Percentiles rank a stretch among this genome's conserved stretches.
phyloP scores from a whole-genome alignment of 352 stramenopile species.

The Pilasporangium apinafurcum region DNA sequence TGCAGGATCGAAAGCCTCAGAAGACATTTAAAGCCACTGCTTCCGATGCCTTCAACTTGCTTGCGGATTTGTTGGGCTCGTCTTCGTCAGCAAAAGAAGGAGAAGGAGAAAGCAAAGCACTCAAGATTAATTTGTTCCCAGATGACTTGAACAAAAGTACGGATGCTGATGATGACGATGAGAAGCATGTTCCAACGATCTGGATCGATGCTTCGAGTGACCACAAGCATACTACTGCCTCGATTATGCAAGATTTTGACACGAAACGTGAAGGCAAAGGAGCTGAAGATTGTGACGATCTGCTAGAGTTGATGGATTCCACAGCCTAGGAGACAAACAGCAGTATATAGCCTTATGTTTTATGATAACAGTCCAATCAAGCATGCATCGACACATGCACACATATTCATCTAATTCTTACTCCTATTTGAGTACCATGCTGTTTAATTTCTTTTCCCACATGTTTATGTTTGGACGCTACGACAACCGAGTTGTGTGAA shows the following conservation, averaged over 20 bases:
- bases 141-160: constrained; percentile 36
- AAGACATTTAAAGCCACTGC: constrained; percentile 78
- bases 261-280: constrained; percentile 35
- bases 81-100: constrained; percentile 37
- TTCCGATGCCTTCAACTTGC: constrained; percentile 75
- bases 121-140: constrained; percentile 79
- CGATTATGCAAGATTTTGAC: constrained; percentile 45
- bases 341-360: not conserved
- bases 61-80: constrained; percentile 74
- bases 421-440: constrained; percentile 9
- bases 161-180: constrained; percentile 49
- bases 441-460: not conserved
- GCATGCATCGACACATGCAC: not conserved
- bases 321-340: constrained; percentile 14
- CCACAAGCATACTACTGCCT: constrained; percentile 39
- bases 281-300: constrained; percentile 44
- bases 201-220: constrained; percentile 79
- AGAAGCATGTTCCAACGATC: constrained; percentile 65
- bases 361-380: constrained; percentile 5
- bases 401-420: too few species aligned
- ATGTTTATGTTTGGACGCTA: constrained; percentile 15
- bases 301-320: constrained; percentile 88
- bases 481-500: constrained; percentile 74
- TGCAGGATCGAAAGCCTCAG: constrained; percentile 24
- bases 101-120: constrained; percentile 43